Evolutionary conservation across 495 filamentous ascomycete species (phyloP).

Genomic region (Paragyromitra xinjiangensis): DNA sequence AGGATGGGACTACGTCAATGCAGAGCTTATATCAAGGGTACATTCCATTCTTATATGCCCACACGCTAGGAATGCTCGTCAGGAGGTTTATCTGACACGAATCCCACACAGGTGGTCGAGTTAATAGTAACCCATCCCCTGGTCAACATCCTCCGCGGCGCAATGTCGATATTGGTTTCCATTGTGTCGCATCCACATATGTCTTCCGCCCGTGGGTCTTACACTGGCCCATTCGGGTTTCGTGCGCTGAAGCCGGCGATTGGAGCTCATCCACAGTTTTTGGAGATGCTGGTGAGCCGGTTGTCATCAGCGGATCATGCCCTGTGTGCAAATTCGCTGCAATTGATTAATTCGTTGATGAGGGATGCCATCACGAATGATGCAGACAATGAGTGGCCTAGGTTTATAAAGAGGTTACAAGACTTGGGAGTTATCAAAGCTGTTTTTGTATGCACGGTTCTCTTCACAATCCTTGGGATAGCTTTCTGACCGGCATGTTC

Average conservation of each 20-base stretch:
- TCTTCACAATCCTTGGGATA: not conserved
- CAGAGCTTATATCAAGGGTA: slow-evolving; percentile 75
- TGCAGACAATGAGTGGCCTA: slow-evolving; percentile 82
- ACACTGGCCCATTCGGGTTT: slow-evolving; percentile 73
- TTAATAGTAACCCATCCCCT: slow-evolving; percentile 94
- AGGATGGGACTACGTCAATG: slow-evolving; percentile 86
- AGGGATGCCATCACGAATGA: slow-evolving; percentile 90
- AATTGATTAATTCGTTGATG: slow-evolving; percentile 94
- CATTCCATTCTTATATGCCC: slow-evolving; percentile 38
- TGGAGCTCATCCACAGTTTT: slow-evolving; percentile 86
- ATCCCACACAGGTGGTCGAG: slow-evolving; percentile 75
- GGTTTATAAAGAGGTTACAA: slow-evolving; percentile 90
- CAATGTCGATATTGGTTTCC: slow-evolving; percentile 94
- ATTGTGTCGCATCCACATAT: slow-evolving; percentile 84
- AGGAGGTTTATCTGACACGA: slow-evolving; percentile 22
- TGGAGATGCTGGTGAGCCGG: slow-evolving; percentile 89
- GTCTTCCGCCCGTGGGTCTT: slow-evolving; percentile 59
- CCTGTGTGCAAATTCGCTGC: slow-evolving; percentile 92
- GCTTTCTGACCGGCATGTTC: slow-evolving; percentile 13
- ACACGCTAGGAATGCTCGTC: slow-evolving; percentile 11
- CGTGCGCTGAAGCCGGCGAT: slow-evolving; percentile 92
- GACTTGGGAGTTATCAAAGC: slow-evolving; percentile 93
- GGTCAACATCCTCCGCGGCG: slow-evolving; percentile 94
- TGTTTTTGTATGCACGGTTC: slow-evolving; percentile 67
- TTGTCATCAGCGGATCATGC: slow-evolving; percentile 94